Percentiles rank a stretch among this genome's conserved stretches.
Evolutionary conservation across 192 early-diverging fungal genomes (phyloP).

Genomic region (Podila minutissima): DNA sequence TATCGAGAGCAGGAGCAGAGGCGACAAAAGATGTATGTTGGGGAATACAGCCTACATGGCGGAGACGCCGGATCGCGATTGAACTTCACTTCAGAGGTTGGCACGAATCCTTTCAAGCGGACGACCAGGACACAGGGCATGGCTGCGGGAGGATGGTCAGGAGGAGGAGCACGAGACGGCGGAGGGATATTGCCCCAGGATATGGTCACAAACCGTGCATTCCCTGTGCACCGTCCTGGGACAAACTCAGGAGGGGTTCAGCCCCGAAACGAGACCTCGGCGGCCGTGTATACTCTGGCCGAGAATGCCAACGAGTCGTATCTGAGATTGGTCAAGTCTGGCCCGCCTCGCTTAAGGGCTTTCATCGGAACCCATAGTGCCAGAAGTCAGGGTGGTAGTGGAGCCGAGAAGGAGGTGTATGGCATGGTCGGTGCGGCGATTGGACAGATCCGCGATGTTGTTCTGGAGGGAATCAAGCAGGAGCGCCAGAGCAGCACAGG

Average conservation of each 20-base stretch:
- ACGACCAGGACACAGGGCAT: slow-evolving; percentile 22
- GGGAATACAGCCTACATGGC: slow-evolving; percentile 34
- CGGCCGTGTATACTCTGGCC: slow-evolving; percentile 15
- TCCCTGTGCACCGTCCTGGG: slow-evolving; percentile 4
- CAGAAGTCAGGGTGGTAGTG: neutral
- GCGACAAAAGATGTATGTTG: slow-evolving; percentile 43
- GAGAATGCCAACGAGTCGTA: too few relatives aligned
- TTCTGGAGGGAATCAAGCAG: too few relatives aligned
- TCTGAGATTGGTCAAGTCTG: too few relatives aligned
- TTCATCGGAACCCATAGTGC: too few relatives aligned
- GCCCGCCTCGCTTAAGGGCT: too few relatives aligned
- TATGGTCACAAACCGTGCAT: neutral
- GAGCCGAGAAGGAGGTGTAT: neutral
- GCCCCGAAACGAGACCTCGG: slow-evolving; percentile 22
- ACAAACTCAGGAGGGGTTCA: neutral
- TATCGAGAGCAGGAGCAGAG: slow-evolving; percentile 36
- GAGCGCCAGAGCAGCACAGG: too few relatives aligned
- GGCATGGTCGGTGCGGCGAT: too few relatives aligned
- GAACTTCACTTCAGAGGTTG: slow-evolving; percentile 6
- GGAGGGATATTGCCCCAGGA: neutral
- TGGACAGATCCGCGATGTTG: too few relatives aligned
- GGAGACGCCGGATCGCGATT: neutral
- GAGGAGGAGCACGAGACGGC: neutral
- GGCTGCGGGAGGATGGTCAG: slow-evolving; percentile 35
- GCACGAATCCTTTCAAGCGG: slow-evolving; percentile 42